These are phyloP conservation scores for Fusarium agapanthi DNA, from an alignment of 2,329 filamentous ascomycete species.

Conservation along the genomic window DNA sequence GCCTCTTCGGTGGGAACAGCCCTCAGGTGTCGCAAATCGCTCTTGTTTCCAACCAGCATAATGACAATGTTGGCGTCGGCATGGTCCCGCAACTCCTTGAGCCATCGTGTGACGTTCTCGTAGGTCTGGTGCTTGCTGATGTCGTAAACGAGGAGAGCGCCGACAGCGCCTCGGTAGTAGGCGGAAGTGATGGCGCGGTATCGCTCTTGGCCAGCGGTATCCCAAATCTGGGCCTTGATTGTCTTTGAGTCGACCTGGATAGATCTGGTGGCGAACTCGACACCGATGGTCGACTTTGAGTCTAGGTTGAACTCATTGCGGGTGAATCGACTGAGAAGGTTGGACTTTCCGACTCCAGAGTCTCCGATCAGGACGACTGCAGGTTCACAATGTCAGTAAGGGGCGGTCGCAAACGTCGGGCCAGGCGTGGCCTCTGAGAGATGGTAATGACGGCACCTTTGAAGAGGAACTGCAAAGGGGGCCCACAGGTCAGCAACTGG, in stretches of 20 bases:
- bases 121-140: slow-evolving; percentile 99
- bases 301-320: slow-evolving; percentile 99
- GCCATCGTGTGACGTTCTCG: slow-evolving; percentile 98
- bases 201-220: slow-evolving; percentile 97
- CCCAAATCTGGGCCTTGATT: slow-evolving; percentile 99
- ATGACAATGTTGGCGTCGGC: slow-evolving; percentile 99
- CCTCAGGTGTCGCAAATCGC: slow-evolving; percentile 97
- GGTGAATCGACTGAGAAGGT: slow-evolving; percentile 98
- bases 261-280: slow-evolving; percentile 97
- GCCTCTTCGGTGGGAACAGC: slow-evolving; percentile 98
- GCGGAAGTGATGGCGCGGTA: slow-evolving; percentile 99
- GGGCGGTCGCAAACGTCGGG: slow-evolving; percentile 17
- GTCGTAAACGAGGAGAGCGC: slow-evolving; percentile 97
- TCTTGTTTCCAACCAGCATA: slow-evolving; percentile 99
- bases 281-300: slow-evolving; percentile 99
- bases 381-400: slow-evolving; percentile 45
- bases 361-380: slow-evolving; percentile 98
- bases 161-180: slow-evolving; percentile 98
- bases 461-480: slow-evolving; percentile 85
- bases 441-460: slow-evolving; percentile 73
- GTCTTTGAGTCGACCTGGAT: slow-evolving; percentile 99
- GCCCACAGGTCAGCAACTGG: slow-evolving; percentile 46
- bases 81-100: slow-evolving; percentile 98
- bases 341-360: slow-evolving; percentile 99
- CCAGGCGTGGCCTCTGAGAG: slow-evolving; percentile 24